A percentile compares a stretch with the other conserved stretches of the same genome.
Conservation (phyloP, 2,329 filamentous ascomycete species). For the Golovinomyces cichoracearum region DNA sequence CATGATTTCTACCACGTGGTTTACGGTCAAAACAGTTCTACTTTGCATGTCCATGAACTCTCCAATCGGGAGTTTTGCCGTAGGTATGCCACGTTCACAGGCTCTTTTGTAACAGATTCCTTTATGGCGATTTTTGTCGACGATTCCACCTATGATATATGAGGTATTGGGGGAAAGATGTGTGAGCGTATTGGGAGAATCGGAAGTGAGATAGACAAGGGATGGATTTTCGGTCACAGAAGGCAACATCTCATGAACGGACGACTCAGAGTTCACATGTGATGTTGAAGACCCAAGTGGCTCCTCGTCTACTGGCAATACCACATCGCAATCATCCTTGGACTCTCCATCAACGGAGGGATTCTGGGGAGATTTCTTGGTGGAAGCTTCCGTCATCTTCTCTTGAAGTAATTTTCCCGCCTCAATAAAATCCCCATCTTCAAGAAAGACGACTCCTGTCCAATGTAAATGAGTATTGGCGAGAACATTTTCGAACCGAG, state of each 20-base stretch:
- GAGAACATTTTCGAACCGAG: constrained; percentile 56
- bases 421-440: constrained; percentile 41
- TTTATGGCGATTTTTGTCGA: constrained; percentile 92
- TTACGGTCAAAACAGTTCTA: constrained; percentile 66
- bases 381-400: constrained; percentile 35
- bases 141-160: constrained; percentile 81
- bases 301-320: neutral
- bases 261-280: neutral
- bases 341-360: neutral
- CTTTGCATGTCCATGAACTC: constrained; percentile 81
- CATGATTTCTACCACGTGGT: constrained; percentile 95
- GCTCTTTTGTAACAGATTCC: constrained; percentile 74
- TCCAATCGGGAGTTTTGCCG: constrained; percentile 81
- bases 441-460: constrained; percentile 50
- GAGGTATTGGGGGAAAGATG: constrained; percentile 65
- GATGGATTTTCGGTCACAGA: constrained; percentile 16
- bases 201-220: constrained; percentile 71
- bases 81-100: constrained; percentile 47
- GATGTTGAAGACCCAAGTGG: neutral
- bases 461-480: constrained; percentile 46
- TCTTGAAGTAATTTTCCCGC: constrained; percentile 39
- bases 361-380: neutral
- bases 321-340: neutral
- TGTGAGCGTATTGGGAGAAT: constrained; percentile 64
- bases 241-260: neutral